Percentiles rank a stretch among this genome's conserved stretches.
phyloP scores from a whole-genome alignment of 2,329 filamentous ascomycete genomes.

The Colletotrichum neosansevieriae region DNA sequence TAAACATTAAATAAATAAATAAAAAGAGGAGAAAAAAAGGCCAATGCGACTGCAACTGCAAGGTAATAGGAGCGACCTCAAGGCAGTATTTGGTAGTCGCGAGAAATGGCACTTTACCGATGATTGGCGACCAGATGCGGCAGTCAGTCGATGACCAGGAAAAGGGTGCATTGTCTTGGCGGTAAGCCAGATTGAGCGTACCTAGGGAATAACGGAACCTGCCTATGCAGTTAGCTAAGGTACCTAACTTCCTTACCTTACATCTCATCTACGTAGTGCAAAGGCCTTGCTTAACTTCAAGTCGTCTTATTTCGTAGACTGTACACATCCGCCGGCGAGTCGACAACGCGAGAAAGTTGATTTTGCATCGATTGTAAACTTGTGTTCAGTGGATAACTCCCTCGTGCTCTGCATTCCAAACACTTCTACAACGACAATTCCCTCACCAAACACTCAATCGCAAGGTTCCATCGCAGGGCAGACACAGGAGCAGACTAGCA shows the following conservation, averaged over 20 bases:
- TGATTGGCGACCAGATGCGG: constrained; percentile 27
- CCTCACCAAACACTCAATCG: not conserved
- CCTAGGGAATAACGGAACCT: not conserved
- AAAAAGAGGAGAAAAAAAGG: not conserved
- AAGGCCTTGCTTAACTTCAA: not conserved
- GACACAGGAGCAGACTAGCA: not conserved
- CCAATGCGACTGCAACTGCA: constrained; percentile 6
- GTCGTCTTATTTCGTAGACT: too few relatives aligned
- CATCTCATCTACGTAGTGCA: not conserved
- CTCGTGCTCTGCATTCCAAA: too few relatives aligned
- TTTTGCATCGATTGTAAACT: not conserved
- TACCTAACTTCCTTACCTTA: too few relatives aligned
- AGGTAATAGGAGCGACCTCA: constrained; percentile 9
- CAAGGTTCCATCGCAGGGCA: not conserved
- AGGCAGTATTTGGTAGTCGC: not conserved
- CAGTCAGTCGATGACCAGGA: constrained; percentile 30
- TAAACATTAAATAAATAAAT: too few relatives aligned
- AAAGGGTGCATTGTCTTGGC: constrained; percentile 24
- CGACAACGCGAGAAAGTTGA: not conserved
- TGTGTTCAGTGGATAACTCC: too few relatives aligned
- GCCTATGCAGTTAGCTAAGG: not conserved
- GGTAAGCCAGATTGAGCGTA: not conserved
- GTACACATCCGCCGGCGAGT: too few relatives aligned
- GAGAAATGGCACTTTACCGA: constrained; percentile 2
- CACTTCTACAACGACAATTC: not conserved